Evolutionary conservation across 495 filamentous ascomycete genomes (phyloP).

Genomic region (Aspergillus affinis): DNA sequence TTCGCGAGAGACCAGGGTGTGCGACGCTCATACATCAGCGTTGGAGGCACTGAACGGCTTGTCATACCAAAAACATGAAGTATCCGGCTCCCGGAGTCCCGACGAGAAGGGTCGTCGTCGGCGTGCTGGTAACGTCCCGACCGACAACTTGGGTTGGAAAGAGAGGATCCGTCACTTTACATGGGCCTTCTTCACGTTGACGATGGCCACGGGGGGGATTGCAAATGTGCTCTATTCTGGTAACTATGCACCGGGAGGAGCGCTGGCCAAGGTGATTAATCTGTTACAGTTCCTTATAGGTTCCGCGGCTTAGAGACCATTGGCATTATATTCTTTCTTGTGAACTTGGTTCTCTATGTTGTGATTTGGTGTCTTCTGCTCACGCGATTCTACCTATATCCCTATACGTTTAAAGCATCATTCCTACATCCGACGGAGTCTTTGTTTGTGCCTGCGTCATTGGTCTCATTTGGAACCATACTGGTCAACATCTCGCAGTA

Average conservation of each 20-base stretch:
- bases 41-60: constrained; percentile 29
- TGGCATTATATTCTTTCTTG: constrained; percentile 70
- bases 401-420: constrained; percentile 68
- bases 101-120: no score
- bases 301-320: constrained; percentile 69
- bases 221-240: constrained; percentile 73
- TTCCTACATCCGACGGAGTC: constrained; percentile 78
- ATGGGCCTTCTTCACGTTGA: constrained; percentile 74
- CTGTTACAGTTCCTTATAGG: constrained; percentile 70
- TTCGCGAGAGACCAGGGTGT: constrained; percentile 14
- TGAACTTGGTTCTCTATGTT: constrained; percentile 73
- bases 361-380: constrained; percentile 66
- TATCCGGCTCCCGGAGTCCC: constrained; percentile 10
- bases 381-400: constrained; percentile 67
- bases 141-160: constrained; percentile 41
- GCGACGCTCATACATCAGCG: constrained; percentile 36
- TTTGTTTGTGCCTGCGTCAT: constrained; percentile 72
- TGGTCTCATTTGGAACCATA: constrained; percentile 73
- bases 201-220: constrained; percentile 82
- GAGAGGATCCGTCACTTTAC: constrained; percentile 52
- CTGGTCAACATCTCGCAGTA: constrained; percentile 80
- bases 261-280: no score
- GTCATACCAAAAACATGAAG: constrained; percentile 22
- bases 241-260: no score
- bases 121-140: no score